Percentiles rank a stretch among this genome's conserved stretches.
Conservation (phyloP, 1,139 yeast genomes). For the Pichia sp. region DNA sequence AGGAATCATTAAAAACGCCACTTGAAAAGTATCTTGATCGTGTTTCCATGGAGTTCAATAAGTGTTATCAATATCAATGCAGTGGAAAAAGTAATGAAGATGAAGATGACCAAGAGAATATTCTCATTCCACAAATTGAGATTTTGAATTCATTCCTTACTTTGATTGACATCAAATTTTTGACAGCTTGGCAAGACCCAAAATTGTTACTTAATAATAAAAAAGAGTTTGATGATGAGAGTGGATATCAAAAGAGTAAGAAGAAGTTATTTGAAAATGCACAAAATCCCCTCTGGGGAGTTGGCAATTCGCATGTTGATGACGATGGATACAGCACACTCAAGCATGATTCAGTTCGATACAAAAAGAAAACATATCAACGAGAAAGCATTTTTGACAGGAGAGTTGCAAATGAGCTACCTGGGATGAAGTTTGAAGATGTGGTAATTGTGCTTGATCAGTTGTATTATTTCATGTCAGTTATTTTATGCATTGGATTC, state of each 20-base stretch:
- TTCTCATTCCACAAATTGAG: conserved; percentile 1
- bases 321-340: background rate
- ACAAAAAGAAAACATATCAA: no score
- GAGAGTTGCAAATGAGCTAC: conserved; percentile 2
- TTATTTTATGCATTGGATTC: conserved; percentile 24
- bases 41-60: conserved; percentile 13
- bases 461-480: conserved; percentile 23
- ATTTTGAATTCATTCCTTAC: conserved; percentile 10
- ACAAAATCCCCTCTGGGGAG: background rate
- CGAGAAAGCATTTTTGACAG: no score
- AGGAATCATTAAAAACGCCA: background rate
- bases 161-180: conserved; percentile 7
- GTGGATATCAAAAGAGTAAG: conserved; percentile 7
- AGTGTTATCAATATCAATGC: background rate
- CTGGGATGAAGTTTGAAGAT: conserved; percentile 6
- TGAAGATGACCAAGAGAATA: no score
- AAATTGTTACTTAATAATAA: background rate
- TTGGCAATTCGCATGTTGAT: background rate
- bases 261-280: no score
- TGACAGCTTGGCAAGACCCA: conserved; percentile 3
- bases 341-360: no score
- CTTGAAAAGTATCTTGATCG: conserved; percentile 12
- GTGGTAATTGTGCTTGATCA: conserved; percentile 18
- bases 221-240: background rate
- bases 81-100: background rate